These are phyloP conservation scores for Cladosporium sp. DNA, from an alignment of 2,329 filamentous ascomycete species.

Conservation along the genomic window DNA sequence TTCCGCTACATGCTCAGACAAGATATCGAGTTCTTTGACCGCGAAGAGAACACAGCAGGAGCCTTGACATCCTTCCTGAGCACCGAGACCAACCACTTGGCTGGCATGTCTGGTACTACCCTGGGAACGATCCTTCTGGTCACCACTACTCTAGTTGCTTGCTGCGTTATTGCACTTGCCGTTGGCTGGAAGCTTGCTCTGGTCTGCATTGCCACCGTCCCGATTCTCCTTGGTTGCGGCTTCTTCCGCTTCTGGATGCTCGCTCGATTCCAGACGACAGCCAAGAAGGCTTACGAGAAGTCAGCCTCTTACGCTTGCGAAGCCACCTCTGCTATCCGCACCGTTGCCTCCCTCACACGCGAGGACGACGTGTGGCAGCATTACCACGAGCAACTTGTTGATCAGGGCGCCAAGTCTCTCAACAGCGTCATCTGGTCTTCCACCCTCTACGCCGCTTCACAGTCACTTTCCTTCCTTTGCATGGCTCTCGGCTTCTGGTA, in stretches of 20 bases:
- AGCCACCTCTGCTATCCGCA: constrained; percentile 89
- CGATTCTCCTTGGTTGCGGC: constrained; percentile 75
- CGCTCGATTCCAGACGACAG: constrained; percentile 73
- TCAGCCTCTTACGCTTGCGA: constrained; percentile 90
- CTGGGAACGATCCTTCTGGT: constrained; percentile 84
- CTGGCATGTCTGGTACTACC: constrained; percentile 83
- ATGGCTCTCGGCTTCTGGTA: constrained; percentile 94
- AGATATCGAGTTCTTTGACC: constrained; percentile 89
- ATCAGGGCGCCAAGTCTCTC: constrained; percentile 67
- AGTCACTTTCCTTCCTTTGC: constrained; percentile 79
- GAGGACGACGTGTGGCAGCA: constrained; percentile 75
- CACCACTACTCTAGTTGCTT: constrained; percentile 73
- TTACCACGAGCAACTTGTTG: constrained; percentile 67
- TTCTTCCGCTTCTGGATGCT: constrained; percentile 86
- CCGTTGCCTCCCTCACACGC: constrained; percentile 85
- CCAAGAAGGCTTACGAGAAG: constrained; percentile 75
- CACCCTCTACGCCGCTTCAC: constrained; percentile 76
- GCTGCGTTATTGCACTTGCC: constrained; percentile 68
- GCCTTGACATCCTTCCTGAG: constrained; percentile 85
- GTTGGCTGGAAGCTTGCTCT: constrained; percentile 87
- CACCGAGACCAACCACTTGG: constrained; percentile 84
- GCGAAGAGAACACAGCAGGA: constrained; percentile 83
- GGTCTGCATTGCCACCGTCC: constrained; percentile 77
- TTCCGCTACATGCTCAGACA: constrained; percentile 89
- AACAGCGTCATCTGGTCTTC: constrained; percentile 76